Conservation (phyloP, 495 filamentous ascomycete genomes). For the Penicillium egyptiacum region DNA sequence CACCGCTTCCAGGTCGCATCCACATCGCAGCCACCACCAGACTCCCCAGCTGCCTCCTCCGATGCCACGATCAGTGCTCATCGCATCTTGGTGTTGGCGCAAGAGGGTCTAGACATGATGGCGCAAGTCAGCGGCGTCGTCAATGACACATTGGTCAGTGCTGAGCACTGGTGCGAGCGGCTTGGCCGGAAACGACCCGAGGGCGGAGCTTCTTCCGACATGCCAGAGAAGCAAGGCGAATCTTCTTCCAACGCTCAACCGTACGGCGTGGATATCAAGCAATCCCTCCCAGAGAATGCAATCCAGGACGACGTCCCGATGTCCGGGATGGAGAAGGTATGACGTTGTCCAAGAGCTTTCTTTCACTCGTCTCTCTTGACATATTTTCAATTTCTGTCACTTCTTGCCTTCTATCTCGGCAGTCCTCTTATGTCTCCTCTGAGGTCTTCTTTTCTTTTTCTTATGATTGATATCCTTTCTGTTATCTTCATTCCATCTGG, state of each 20-base stretch:
- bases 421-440: not conserved
- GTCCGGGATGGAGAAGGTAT: slow-evolving; percentile 41
- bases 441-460: slow-evolving; percentile 6
- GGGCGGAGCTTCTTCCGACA: slow-evolving; percentile 26
- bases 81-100: slow-evolving; percentile 74
- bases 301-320: slow-evolving; percentile 39
- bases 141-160: slow-evolving; percentile 78
- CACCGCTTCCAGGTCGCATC: slow-evolving; percentile 65
- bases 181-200: slow-evolving; percentile 58
- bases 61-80: slow-evolving; percentile 57
- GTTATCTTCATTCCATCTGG: slow-evolving; percentile 15
- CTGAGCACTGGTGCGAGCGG: slow-evolving; percentile 82
- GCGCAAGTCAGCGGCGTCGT: slow-evolving; percentile 77
- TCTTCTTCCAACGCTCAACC: slow-evolving; percentile 20
- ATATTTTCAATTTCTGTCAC: not conserved
- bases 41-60: slow-evolving; percentile 36
- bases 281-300: slow-evolving; percentile 28
- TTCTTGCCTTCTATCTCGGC: slow-evolving; percentile 1
- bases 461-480: slow-evolving; percentile 35
- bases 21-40: slow-evolving; percentile 43
- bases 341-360: slow-evolving; percentile 2
- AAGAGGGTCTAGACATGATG: slow-evolving; percentile 89
- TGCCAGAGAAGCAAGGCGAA: slow-evolving; percentile 25
- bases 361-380: slow-evolving; percentile 11
- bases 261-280: slow-evolving; percentile 38